Percentiles rank a stretch among this genome's conserved stretches.
Conservation (phyloP, 352 stramenopile species). For the Phytophthora lateralis region DNA sequence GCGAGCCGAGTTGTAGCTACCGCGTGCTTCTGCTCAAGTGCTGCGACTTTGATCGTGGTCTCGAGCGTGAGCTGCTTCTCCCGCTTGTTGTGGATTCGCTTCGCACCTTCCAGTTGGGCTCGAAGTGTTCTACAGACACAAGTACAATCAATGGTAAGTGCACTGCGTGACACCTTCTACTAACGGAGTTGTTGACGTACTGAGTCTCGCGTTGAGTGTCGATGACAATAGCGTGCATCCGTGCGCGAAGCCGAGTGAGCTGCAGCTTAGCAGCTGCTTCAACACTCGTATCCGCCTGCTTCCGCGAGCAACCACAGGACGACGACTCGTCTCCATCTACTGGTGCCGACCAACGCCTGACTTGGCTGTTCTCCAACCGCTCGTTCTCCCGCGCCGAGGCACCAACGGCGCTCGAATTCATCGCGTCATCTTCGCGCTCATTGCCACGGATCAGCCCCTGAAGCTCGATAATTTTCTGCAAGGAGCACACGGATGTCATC, state of each 20-base stretch:
- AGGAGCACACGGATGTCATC: slow-evolving; percentile 4
- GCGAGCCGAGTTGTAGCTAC: slow-evolving; percentile 47
- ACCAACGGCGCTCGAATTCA: slow-evolving; percentile 9
- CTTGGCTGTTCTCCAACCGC: slow-evolving; percentile 29
- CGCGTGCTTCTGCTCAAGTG: slow-evolving; percentile 56
- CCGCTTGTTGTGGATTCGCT: slow-evolving; percentile 36
- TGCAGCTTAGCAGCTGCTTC: slow-evolving; percentile 44
- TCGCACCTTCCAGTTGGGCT: slow-evolving; percentile 47
- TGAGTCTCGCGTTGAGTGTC: slow-evolving; percentile 51
- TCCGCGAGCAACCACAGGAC: slow-evolving; percentile 18
- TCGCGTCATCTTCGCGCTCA: slow-evolving; percentile 42
- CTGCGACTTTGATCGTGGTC: slow-evolving; percentile 45
- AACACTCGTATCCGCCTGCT: slow-evolving; percentile 29
- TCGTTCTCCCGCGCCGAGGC: slow-evolving; percentile 24
- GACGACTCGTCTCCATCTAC: slow-evolving; percentile 22
- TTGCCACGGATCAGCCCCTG: slow-evolving; percentile 65
- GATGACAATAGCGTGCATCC: slow-evolving; percentile 59
- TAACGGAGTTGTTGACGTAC: slow-evolving; percentile 27
- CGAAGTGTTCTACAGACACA: slow-evolving; percentile 42
- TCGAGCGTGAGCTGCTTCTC: slow-evolving; percentile 62
- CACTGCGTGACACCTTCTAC: neutral
- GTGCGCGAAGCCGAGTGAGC: slow-evolving; percentile 51
- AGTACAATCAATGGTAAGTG: slow-evolving; percentile 14
- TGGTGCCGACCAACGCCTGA: slow-evolving; percentile 26
- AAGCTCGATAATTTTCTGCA: slow-evolving; percentile 78